Evolutionary conservation across 352 stramenopile genomes (phyloP).

Genomic region (Globisporangium viniferum): DNA sequence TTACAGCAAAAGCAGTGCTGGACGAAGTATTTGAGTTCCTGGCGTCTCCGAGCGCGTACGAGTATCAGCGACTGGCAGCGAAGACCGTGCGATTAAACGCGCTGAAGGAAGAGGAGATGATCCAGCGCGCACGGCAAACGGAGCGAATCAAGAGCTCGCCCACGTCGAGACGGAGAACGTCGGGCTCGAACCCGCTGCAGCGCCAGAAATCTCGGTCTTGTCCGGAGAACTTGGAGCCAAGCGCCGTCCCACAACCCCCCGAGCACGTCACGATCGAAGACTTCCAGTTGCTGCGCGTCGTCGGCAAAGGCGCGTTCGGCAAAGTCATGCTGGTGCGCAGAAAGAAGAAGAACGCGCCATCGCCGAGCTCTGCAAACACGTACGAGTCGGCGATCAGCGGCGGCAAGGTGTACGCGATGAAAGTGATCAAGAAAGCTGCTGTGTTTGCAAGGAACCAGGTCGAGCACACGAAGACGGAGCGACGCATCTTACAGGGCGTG

Average conservation of each 20-base stretch:
- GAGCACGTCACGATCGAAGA: conserved; percentile 16
- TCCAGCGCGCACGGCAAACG: conserved; percentile 3
- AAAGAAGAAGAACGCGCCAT: conserved; percentile 34
- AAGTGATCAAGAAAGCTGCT: conserved; percentile 89
- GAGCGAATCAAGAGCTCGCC: conserved; percentile 6
- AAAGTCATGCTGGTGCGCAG: conserved; percentile 90
- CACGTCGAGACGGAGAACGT: background rate
- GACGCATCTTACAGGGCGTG: conserved; percentile 80
- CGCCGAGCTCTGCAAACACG: background rate
- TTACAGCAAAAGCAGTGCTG: conserved; percentile 67
- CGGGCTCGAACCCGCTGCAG: conserved; percentile 1
- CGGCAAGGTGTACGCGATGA: conserved; percentile 87
- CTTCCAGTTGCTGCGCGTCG: conserved; percentile 92
- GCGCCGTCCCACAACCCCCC: background rate
- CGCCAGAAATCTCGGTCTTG: conserved; percentile 14
- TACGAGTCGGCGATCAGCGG: conserved; percentile 11
- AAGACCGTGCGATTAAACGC: conserved; percentile 52
- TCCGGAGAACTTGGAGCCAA: conserved; percentile 8
- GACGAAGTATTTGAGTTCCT: conserved; percentile 84
- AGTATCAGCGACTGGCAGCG: conserved; percentile 61
- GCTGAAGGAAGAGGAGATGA: conserved; percentile 36
- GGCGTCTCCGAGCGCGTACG: conserved; percentile 65
- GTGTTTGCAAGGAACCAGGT: conserved; percentile 89
- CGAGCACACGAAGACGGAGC: conserved; percentile 91
- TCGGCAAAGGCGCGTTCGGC: conserved; percentile 96